A percentile compares a stretch with the other conserved stretches of the same genome.
Evolutionary conservation across 352 stramenopile genomes (phyloP).

Genomic region (Phytopythium ostracodes): DNA sequence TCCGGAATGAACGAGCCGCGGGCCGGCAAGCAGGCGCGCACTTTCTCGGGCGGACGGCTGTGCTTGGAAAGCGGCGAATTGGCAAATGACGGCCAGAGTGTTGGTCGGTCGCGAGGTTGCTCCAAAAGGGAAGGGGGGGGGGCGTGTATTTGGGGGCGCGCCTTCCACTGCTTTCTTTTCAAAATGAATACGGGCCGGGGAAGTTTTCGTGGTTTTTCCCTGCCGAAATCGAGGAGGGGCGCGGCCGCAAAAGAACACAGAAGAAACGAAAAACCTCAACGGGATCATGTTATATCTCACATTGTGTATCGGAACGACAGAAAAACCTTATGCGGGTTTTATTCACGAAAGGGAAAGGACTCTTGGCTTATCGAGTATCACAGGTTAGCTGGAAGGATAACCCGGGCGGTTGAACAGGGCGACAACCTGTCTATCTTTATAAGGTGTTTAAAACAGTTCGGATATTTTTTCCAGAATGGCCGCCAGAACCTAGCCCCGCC

Average conservation of each 20-base stretch:
- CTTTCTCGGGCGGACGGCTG: constrained; percentile 12
- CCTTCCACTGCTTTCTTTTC: constrained; percentile 47
- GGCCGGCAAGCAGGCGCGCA: constrained; percentile 2
- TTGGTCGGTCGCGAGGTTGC: constrained; percentile 27
- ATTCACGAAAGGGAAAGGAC: not conserved
- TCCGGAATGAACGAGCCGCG: not conserved
- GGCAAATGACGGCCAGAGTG: constrained; percentile 24
- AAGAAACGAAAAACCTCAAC: constrained; percentile 40
- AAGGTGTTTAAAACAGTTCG: constrained; percentile 1
- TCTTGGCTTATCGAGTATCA: constrained; percentile 4
- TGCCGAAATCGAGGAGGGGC: not conserved
- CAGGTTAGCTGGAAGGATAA: not conserved
- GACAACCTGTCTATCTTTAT: constrained; percentile 8
- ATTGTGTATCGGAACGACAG: not conserved
- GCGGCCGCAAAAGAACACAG: constrained; percentile 19
- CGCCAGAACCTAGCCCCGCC: not conserved
- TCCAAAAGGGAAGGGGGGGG: constrained; percentile 21
- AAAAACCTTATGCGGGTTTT: constrained; percentile 10
- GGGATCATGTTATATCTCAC: not conserved
- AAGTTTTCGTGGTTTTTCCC: constrained; percentile 20
- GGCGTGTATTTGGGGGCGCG: constrained; percentile 34
- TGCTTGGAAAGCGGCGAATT: constrained; percentile 19
- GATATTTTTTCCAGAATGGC: constrained; percentile 1
- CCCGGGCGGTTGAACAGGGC: not conserved
- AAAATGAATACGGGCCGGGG: constrained; percentile 34